phyloP scores from a whole-genome alignment of 2,329 filamentous ascomycete species.

The Atkinsonella hypoxylon region DNA sequence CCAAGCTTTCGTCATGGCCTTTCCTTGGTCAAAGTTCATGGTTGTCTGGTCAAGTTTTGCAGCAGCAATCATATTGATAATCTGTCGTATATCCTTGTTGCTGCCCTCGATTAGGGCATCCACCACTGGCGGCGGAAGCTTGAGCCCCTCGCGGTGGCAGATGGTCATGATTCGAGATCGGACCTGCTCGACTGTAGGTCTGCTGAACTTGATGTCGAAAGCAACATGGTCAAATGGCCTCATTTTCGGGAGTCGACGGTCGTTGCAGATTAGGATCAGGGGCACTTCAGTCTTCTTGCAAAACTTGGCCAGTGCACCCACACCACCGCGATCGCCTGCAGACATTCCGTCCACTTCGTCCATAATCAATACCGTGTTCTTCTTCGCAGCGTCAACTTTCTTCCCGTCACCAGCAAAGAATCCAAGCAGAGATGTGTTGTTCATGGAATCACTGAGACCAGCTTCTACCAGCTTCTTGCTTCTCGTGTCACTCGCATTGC shows the following conservation, averaged over 20 bases:
- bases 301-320: slow-evolving; percentile 84
- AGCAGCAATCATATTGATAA: slow-evolving; percentile 97
- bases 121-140: slow-evolving; percentile 69
- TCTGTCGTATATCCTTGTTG: slow-evolving; percentile 90
- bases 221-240: slow-evolving; percentile 87
- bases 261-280: slow-evolving; percentile 96
- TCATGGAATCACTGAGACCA: slow-evolving; percentile 79
- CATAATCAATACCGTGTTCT: slow-evolving; percentile 95
- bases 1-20: slow-evolving; percentile 95
- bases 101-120: slow-evolving; percentile 93
- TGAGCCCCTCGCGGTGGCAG: slow-evolving; percentile 81
- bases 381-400: slow-evolving; percentile 67
- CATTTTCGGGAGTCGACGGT: slow-evolving; percentile 89
- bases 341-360: slow-evolving; percentile 99
- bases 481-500: slow-evolving; percentile 87
- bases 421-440: slow-evolving; percentile 83
- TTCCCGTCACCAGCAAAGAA: slow-evolving; percentile 82
- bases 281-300: slow-evolving; percentile 93
- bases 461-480: slow-evolving; percentile 93
- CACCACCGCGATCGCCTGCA: slow-evolving; percentile 87
- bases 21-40: slow-evolving; percentile 76
- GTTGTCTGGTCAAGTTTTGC: slow-evolving; percentile 74
- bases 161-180: slow-evolving; percentile 90
- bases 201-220: slow-evolving; percentile 75
- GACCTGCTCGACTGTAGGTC: slow-evolving; percentile 84